Base-by-base conservation (phyloP, 768 basidiomycete species). In the Xerocomus potaroensis region DNA sequence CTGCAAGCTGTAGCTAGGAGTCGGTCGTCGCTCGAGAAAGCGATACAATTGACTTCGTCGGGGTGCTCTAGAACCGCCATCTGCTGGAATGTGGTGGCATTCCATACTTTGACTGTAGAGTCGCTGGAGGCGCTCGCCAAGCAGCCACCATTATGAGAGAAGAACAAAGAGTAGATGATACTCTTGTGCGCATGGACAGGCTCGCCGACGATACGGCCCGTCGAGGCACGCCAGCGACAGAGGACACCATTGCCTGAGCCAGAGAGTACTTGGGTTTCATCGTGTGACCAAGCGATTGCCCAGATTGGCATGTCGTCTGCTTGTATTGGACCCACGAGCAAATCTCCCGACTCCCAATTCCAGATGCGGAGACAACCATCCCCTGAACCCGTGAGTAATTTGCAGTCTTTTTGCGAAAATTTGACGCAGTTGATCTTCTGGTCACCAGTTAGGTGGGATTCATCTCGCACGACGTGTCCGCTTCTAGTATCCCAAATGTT, bases 1-100 rank as follows among this genome's bases (percentile, higher is more conserved):
- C 56, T 63, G 35, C 65, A 64, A 19, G 60, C 63, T 7, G 64
- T 66, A 16, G 66, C 64, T n/a, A 65, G 40, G 42, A 54, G 55
- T 46, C 62, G 46, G 43, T 59, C 60, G 50, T 68, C 64, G 39
- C 42, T 22, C 3, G 64, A 65, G 49, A 68, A 68, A 36, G 64
- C 30, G 41, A 62, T 36, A 19, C 56, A 67, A 16, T 59, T 59
- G 37, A 67, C 63, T 29, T 62, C 61, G 21, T 64, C 42, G 6
- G 53, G 54, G 36, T 62, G 61, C 23, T 26, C 37, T 22, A 62
- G 41, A 31, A 41, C 47, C 18, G 62, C 62, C 45, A 62, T 43
- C 35, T 56, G 56, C 27, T 62, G 56, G 15, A 62, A 50, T 9
- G 59, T 65, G 4, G 42, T 54, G 38, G 60, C 35, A 7, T 62